Base-by-base conservation (phyloP, 2,329 filamentous ascomycete genomes). In the Colletotrichum agaves region DNA sequence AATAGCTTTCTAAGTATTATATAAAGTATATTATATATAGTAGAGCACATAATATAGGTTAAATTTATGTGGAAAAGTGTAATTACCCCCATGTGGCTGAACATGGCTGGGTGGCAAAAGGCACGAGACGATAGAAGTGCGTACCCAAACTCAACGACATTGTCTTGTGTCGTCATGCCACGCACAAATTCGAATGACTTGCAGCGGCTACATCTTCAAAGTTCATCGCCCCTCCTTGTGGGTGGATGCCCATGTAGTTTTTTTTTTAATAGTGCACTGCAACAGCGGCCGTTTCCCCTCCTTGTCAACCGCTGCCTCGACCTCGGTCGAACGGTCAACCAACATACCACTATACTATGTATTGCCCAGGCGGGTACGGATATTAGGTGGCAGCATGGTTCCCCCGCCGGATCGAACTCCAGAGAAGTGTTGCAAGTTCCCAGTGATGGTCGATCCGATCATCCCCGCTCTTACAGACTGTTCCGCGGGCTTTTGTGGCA, bases 141-240 rank as follows among this genome's bases (percentile, higher is more conserved):
- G 23, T 5, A 41, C 47, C 49, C 31, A 43, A 46, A 52, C 64
- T 49, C 27, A 35, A 58, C 60, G 53, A 35, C 64, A 41, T 49
- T 5, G 31, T 58, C 57, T 31, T 44, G 39, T 64, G 53, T 67
- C 64, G 64, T 67, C 64, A 67, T 55, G 47, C 53, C 47, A 59
- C 61, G 52, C 53, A 59, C 46, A 46, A 27, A 59, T 46, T 63
- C 61, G 64, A 64, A 67, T 67, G 64, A 67, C 64, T 64, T 67
- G 64, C 64, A 67, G 64, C 64, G 47, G 61, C 61, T 64, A 67
- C 53, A 27, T 59, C 35, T 67, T 52, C n/a, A n/a, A n/a, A n/a
- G n/a, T n/a, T n/a, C 35, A 57, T 33, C 37, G 39, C 35, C 63
- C 63, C 43, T 47, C 43, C 59, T 6, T 44, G 12, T 19, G 50